Percentiles rank a stretch among this genome's conserved stretches.
Evolutionary conservation across 2,329 filamentous ascomycete species (phyloP).

Genomic region (Bipolaris victoriae): DNA sequence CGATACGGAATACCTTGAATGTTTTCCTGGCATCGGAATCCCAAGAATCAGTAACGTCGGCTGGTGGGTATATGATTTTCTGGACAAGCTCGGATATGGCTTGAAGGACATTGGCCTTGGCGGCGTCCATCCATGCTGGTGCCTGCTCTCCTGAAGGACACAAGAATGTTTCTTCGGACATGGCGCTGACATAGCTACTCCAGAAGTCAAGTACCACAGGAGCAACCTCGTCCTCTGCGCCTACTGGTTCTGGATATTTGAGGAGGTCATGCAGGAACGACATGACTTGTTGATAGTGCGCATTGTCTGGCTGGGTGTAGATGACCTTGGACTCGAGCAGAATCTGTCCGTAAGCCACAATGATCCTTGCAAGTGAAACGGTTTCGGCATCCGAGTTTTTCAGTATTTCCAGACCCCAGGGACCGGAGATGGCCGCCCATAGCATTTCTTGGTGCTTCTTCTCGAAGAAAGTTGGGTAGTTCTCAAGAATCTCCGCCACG

Average conservation of each 20-base stretch:
- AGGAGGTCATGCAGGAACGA: constrained; percentile 68
- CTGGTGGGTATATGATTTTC: constrained; percentile 71
- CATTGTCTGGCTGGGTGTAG: constrained; percentile 57
- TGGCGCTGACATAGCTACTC: constrained; percentile 74
- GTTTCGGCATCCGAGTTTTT: constrained; percentile 46
- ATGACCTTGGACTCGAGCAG: constrained; percentile 41
- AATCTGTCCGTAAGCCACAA: constrained; percentile 46
- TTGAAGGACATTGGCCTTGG: constrained; percentile 65
- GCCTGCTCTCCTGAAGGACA: constrained; percentile 42
- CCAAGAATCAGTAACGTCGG: constrained; percentile 67
- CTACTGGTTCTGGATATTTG: constrained; percentile 68
- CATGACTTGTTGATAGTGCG: constrained; percentile 44
- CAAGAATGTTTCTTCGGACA: constrained; percentile 60
- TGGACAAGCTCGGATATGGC: constrained; percentile 70
- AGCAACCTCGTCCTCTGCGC: constrained; percentile 76
- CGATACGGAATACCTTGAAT: constrained; percentile 75
- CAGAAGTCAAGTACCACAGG: constrained; percentile 80
- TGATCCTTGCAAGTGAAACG: constrained; percentile 43
- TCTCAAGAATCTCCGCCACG: constrained; percentile 45
- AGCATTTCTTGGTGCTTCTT: constrained; percentile 40
- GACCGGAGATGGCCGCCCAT: constrained; percentile 42
- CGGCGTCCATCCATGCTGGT: constrained; percentile 63
- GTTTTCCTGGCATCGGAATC: constrained; percentile 70
- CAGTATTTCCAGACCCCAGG: constrained; percentile 46
- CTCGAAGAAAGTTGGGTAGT: constrained; percentile 45